Evolutionary conservation across 768 basidiomycete species (phyloP), one percentile per base, ranked within the genome.

Genomic region (Rhizopogon rudus): DNA sequence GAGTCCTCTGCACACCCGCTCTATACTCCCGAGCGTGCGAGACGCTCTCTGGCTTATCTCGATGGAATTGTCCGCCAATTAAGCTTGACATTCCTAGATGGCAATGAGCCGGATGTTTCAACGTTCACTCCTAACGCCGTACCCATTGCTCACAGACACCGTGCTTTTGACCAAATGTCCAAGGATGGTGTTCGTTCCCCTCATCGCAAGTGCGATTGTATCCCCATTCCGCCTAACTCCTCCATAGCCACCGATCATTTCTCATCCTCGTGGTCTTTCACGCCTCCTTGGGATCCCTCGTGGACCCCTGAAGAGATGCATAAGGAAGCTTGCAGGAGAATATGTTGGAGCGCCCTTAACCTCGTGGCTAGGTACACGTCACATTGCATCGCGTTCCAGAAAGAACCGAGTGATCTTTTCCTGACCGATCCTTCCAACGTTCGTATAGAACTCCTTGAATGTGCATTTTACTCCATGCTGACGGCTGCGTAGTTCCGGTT

Each of bases 331-430:
- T 82, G 82, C 54, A 79, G 89, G n/a, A 72, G 90, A 25, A 73
- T 91, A 16, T 87, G 86, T 63, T 91, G 90, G 90, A 79, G 81
- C 56, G 79, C 89, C 16, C 77, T 92, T 40, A 78, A 79, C 56
- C 77, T 91, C 28, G 78, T 88, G 52, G 81, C 87, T 7, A 81
- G 77, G 54, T 85, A 87, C 63, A 82, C 84, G 14, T 80, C 83
- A 20, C 82, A 85, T 61, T 87, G 85, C 61, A 82, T 82, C 17
- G 83, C 84, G 0, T 83, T 87, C 67, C 77, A 82, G 53, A 76
- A 77, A 48, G 77, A 81, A 17, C 77, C 82, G 8, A 77, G 81
- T 10, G 72, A 76, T 13, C 80, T 91, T 49, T 81, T 73, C 56
- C 64, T 91, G 52, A 77, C 76, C n/a, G 79, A 89, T 60, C 80